Evolutionary conservation across 2,329 filamentous ascomycete genomes (phyloP), one percentile per base, ranked within the genome.

Genomic region (Neopestalotiopsis sp.): DNA sequence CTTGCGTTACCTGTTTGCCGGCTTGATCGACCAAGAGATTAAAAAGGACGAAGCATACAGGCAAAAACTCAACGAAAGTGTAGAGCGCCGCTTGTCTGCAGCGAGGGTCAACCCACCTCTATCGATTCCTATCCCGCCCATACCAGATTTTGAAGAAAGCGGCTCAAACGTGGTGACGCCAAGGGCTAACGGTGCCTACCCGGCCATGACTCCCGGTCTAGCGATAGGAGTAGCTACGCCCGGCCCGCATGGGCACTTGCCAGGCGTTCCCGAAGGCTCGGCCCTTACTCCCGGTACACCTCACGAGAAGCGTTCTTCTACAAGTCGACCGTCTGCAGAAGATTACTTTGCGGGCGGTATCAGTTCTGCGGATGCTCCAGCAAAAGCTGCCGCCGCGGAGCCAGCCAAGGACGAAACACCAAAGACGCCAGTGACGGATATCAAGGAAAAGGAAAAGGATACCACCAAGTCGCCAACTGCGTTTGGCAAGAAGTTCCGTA

Each of bases 11-110:
- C 86, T 99, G 0, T 99, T 99, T 81, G 90, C 92, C 10, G 92
- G 92, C 67, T 85, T 98, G 57, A 92, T 99, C 67, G 93, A 97
- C 70, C 95, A 98, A 79, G 94, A 98, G 79, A 92, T 97, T 73
- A 90, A 88, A 72, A 89, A 94, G 66, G 96, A 99, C 76, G 90
- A 93, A 75, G 83, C 82, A 0, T 90, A 92, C 77, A 89, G 95
- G n/a, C 85, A 89, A 59, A 87, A 88, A 61, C 82, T 97, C 7
- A 88, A 94, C 65, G 87, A 89, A 42, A 85, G 82, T 17, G 84
- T 88, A 4, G 89, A 90, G 70, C 89, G 90, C 74, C 85, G 87
- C 38, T 84, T 86, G 66, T 84, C 83, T 42, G 79, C 86, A n/a
- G 85, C 84, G 56, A 86, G 88, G 61, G 77, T 84, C 2, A 88